These are phyloP conservation scores for Xylariaceae sp. DNA, from an alignment of 2,329 filamentous ascomycete species.

Conservation along the genomic window DNA sequence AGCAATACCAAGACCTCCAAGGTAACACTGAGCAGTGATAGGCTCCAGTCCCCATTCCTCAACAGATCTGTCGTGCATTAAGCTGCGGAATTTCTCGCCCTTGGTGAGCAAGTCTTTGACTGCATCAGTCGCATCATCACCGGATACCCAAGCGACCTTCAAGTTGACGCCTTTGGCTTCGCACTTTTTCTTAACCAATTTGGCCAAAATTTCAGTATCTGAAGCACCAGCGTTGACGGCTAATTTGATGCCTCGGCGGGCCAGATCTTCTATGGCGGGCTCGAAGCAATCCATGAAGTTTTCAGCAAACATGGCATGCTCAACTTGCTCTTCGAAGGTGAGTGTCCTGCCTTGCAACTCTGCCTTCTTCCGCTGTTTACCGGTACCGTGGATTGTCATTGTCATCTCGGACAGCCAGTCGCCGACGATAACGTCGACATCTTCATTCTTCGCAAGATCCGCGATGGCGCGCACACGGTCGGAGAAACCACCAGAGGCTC, in stretches of 20 bases:
- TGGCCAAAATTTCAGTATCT: conserved; percentile 51
- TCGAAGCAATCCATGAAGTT: conserved; percentile 28
- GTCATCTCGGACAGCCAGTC: conserved; percentile 47
- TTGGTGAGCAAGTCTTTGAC: conserved; percentile 35
- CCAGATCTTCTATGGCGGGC: conserved; percentile 38
- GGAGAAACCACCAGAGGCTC: conserved; percentile 22
- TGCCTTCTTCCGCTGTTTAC: no score
- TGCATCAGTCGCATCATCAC: conserved; percentile 32
- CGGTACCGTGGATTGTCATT: conserved; percentile 32
- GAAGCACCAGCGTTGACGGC: conserved; percentile 54
- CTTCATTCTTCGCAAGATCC: conserved; percentile 35
- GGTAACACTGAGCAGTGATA: conserved; percentile 47
- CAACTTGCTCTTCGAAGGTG: no score
- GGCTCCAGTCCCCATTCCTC: conserved; percentile 32
- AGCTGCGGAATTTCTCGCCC: conserved; percentile 27
- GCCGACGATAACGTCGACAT: conserved; percentile 38
- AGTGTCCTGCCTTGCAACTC: no score
- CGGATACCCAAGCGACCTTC: conserved; percentile 30
- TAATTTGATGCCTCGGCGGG: conserved; percentile 44
- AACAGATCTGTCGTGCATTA: conserved; percentile 22
- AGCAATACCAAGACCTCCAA: conserved; percentile 49
- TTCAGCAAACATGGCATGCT: conserved; percentile 37
- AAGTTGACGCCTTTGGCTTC: conserved; percentile 16
- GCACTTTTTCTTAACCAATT: conserved; percentile 49
- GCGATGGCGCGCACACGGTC: conserved; percentile 25